Evolutionary conservation across 768 basidiomycete genomes (phyloP), one percentile per base, ranked within the genome.

Genomic region (Postia placenta): DNA sequence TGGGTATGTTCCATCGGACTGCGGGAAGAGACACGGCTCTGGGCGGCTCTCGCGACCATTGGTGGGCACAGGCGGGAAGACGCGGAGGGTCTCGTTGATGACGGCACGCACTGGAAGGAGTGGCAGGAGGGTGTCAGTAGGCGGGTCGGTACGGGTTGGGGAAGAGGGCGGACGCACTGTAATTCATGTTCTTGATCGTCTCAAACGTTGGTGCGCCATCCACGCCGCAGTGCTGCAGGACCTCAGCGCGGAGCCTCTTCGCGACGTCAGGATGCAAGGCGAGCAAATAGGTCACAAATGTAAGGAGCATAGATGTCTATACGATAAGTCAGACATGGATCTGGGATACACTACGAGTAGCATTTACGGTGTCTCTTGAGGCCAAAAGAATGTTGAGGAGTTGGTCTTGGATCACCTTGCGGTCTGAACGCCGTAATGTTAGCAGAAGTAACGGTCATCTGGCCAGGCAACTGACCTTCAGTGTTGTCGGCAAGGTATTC

Each of bases 361-460:
- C 22, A 41, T 38, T 25, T 11, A 48, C 47, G 28, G 89, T 90
- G 66, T 92, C 89, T 47, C 89, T 68, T 20, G 85, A 76, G 4
- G 89, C 89, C 11, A 91, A 69, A 2, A 92, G 68, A 63, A 90
- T 80, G 59, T 80, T 91, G 42, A 91, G 71, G 11, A 91, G 64
- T 54, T 92, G 85, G 65, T 91, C 86, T 19, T 85, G 79, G 47
- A 92, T 85, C 37, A 81, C 62, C 6, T 76, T 69, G 11, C 67
- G 67, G 60, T 90, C 87, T 90, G 56, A 50, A 50, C 89, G 56
- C 49, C 50, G 9, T 15, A 33, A 33, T 33, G 15, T 33, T 15
- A n/a, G 7, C 30, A 33, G 30, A 30, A 22, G 51, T 45, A 25
- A 45, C 42, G 38, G 27, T 15, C 30, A 33, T 33, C 30, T 33